Evolutionary conservation across 2,329 filamentous ascomycete species (phyloP).

Genomic region (Fusarium devonianum): DNA sequence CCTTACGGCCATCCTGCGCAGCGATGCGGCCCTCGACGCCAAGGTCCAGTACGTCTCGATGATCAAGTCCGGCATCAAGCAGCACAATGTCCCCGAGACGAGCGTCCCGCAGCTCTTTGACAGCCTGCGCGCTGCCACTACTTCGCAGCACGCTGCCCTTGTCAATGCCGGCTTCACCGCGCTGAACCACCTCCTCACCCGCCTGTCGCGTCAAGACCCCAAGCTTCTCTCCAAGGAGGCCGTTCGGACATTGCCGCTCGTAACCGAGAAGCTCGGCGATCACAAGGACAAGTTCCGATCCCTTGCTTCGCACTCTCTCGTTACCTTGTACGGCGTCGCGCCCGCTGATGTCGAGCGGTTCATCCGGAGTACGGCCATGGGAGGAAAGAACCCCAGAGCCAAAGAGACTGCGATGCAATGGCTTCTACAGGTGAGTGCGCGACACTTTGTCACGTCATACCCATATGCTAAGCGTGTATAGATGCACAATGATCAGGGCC

Average conservation of each 20-base stretch:
- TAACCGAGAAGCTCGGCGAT: constrained; percentile 87
- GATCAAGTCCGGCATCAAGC: constrained; percentile 90
- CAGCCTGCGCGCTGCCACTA: constrained; percentile 76
- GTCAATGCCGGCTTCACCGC: constrained; percentile 86
- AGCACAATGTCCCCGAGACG: constrained; percentile 83
- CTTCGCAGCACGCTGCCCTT: constrained; percentile 78
- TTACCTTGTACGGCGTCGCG: constrained; percentile 76
- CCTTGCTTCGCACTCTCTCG: constrained; percentile 76
- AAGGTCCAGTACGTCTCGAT: constrained; percentile 76
- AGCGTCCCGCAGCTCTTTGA: constrained; percentile 80
- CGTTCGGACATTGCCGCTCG: constrained; percentile 72
- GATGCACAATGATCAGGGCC: constrained; percentile 81
- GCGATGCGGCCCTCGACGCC: constrained; percentile 71
- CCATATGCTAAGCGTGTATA: constrained; percentile 45
- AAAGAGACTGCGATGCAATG: constrained; percentile 88
- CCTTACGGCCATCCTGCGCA: constrained; percentile 60
- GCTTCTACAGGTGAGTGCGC: constrained; percentile 72
- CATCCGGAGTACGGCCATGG: constrained; percentile 79
- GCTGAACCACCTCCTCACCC: constrained; percentile 85
- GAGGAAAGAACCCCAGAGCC: constrained; percentile 80
- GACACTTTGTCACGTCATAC: not conserved
- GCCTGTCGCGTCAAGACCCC: constrained; percentile 84
- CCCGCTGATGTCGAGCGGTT: constrained; percentile 79
- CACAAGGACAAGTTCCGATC: constrained; percentile 83
- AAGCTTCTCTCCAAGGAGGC: constrained; percentile 75